Percentiles rank a stretch among this genome's conserved stretches.
Conservation (phyloP, 768 basidiomycete genomes). For the Russula abietina region DNA sequence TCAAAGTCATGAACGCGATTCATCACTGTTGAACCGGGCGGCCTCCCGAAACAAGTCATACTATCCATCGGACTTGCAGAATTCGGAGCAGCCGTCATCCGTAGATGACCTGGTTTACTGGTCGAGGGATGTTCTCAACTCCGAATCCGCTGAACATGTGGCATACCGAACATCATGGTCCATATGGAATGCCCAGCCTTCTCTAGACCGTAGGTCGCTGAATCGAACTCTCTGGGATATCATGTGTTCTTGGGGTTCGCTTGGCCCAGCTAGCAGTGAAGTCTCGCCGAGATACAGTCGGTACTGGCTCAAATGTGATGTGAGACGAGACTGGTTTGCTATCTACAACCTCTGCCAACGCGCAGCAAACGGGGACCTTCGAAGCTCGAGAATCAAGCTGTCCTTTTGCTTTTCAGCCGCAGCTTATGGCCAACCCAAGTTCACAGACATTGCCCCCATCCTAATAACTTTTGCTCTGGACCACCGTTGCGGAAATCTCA, state of each 20-base stretch:
- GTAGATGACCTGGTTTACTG: not conserved
- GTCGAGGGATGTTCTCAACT: not conserved
- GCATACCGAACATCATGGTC: constrained; percentile 8
- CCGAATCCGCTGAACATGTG: not conserved
- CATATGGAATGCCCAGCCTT: not conserved
- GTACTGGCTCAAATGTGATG: constrained; percentile 14
- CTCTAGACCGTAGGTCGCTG: not conserved
- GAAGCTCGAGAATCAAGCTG: not conserved
- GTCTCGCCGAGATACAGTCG: constrained; percentile 3
- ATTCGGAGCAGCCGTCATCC: not conserved
- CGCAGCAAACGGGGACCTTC: not conserved
- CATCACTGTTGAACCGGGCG: not conserved
- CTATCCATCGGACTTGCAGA: constrained; percentile 5
- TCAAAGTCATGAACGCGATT: not conserved
- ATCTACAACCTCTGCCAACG: constrained; percentile 10
- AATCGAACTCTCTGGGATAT: not conserved
- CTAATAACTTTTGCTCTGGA: constrained; percentile 1
- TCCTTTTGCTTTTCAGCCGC: constrained; percentile 4
- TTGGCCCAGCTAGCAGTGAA: not conserved
- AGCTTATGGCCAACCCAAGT: constrained; percentile 3
- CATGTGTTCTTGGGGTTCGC: not conserved
- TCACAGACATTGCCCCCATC: not conserved
- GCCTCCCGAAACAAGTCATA: constrained; percentile 3
- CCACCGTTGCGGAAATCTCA: not conserved
- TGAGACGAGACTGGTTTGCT: constrained; percentile 4